Conservation (phyloP, 352 stramenopile genomes). For the Pythium brachiatum region DNA sequence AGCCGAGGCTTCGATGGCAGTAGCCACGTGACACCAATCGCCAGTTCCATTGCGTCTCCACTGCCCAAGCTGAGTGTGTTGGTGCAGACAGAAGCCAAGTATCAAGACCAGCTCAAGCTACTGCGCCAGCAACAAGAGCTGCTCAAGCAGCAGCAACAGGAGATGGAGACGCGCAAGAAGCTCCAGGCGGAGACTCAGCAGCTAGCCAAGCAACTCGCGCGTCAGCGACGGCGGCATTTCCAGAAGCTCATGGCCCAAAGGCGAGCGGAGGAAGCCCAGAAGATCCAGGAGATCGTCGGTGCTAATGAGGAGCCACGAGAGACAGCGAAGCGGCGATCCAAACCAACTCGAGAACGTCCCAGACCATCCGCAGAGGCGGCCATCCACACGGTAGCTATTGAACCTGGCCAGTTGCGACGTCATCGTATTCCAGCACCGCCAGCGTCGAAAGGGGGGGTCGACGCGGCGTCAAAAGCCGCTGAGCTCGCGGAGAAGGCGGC, state of each 20-base stretch:
- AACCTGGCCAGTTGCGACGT: slow-evolving; percentile 1
- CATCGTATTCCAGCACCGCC: slow-evolving; percentile 1
- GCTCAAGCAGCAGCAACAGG: slow-evolving; percentile 43
- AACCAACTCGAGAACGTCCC: neutral
- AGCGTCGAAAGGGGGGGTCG: neutral
- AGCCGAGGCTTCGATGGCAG: slow-evolving; percentile 8
- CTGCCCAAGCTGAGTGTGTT: slow-evolving; percentile 50
- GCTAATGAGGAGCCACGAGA: neutral
- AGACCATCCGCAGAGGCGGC: neutral
- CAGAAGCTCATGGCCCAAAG: slow-evolving; percentile 13
- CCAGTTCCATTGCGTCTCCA: slow-evolving; percentile 6
- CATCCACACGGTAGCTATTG: neutral
- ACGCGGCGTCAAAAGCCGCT: slow-evolving; percentile 2
- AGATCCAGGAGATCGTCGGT: neutral
- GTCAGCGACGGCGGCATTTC: slow-evolving; percentile 27
- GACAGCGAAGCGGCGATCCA: slow-evolving; percentile 1
- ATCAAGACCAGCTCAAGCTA: slow-evolving; percentile 48
- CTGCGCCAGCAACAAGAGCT: slow-evolving; percentile 43
- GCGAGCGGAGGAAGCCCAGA: slow-evolving; percentile 33
- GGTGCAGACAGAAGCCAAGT: slow-evolving; percentile 54
- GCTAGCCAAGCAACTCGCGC: slow-evolving; percentile 31
- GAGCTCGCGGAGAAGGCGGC: slow-evolving; percentile 13
- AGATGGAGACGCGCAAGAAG: slow-evolving; percentile 38
- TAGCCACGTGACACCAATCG: neutral
- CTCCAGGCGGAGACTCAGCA: slow-evolving; percentile 32